Evolutionary conservation across 2,329 filamentous ascomycete species (phyloP).

Genomic region (Epichloe scottii): DNA sequence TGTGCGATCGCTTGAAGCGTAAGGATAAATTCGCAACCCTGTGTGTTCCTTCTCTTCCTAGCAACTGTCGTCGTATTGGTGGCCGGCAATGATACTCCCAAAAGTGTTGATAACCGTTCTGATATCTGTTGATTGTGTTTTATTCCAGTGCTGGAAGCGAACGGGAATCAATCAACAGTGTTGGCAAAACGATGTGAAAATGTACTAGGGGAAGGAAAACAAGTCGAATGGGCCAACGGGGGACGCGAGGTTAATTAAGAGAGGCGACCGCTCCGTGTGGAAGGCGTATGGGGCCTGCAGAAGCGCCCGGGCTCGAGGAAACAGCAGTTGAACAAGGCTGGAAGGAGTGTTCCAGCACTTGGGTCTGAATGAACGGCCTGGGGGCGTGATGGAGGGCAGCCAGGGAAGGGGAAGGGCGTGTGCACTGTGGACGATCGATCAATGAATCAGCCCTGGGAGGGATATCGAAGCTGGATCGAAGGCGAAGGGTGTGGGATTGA

Average conservation of each 20-base stretch:
- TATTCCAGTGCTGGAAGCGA: neutral
- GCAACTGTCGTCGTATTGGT: neutral
- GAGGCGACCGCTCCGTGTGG: no score
- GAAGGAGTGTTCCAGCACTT: neutral
- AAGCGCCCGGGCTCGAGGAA: neutral
- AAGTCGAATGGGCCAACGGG: neutral
- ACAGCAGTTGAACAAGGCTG: neutral
- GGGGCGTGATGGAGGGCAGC: neutral
- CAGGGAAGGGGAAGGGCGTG: neutral
- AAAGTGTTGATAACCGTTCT: neutral
- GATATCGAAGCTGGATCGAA: neutral
- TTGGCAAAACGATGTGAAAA: neutral
- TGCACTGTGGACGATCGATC: neutral
- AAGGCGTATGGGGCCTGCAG: neutral
- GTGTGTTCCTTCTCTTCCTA: neutral
- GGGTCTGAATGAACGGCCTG: neutral
- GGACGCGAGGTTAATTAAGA: conserved; percentile 1
- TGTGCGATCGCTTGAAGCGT: neutral
- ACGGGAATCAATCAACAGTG: neutral
- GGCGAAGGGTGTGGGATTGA: no score
- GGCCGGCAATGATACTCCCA: neutral
- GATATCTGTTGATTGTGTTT: neutral
- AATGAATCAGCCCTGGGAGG: no score
- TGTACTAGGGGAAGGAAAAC: neutral
- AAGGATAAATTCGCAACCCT: neutral